Conservation (phyloP, 139 green algal genomes). For the Coelastrella sp. region DNA sequence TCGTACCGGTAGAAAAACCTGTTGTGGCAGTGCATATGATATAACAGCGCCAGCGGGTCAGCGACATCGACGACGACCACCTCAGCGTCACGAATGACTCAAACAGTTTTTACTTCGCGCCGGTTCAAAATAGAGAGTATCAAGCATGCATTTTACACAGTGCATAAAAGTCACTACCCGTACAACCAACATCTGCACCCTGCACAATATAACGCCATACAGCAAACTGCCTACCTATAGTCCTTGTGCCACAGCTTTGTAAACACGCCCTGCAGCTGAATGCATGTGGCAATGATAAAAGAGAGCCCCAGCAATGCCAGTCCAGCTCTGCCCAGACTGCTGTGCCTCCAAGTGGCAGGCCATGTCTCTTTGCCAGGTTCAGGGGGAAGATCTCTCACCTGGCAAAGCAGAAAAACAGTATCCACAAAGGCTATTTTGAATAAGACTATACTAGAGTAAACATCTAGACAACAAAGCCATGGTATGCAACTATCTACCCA, state of each 20-base stretch:
- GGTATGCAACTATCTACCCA: too few relatives aligned
- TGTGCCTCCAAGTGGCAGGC: conserved; percentile 29
- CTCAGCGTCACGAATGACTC: too few relatives aligned
- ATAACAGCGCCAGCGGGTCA: too few relatives aligned
- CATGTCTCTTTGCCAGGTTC: not conserved
- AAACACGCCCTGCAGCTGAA: conserved; percentile 50
- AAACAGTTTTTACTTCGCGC: too few relatives aligned
- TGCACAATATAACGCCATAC: too few relatives aligned
- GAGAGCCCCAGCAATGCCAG: conserved; percentile 33
- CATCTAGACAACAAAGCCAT: too few relatives aligned
- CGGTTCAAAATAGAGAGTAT: too few relatives aligned
- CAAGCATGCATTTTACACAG: not conserved
- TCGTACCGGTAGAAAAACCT: not conserved
- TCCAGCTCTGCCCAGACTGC: not conserved
- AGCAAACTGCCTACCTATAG: conserved; percentile 23
- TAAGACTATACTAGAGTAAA: too few relatives aligned
- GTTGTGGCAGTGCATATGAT: not conserved
- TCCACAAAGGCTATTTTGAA: too few relatives aligned
- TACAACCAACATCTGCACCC: too few relatives aligned
- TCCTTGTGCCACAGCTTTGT: conserved; percentile 38
- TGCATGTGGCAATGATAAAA: conserved; percentile 44
- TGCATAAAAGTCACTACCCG: too few relatives aligned
- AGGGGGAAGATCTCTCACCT: not conserved
- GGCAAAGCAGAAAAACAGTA: not conserved
- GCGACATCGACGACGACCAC: too few relatives aligned